Base-by-base conservation (phyloP, 495 filamentous ascomycete genomes). In the Umbilicaria muhlenbergii region DNA sequence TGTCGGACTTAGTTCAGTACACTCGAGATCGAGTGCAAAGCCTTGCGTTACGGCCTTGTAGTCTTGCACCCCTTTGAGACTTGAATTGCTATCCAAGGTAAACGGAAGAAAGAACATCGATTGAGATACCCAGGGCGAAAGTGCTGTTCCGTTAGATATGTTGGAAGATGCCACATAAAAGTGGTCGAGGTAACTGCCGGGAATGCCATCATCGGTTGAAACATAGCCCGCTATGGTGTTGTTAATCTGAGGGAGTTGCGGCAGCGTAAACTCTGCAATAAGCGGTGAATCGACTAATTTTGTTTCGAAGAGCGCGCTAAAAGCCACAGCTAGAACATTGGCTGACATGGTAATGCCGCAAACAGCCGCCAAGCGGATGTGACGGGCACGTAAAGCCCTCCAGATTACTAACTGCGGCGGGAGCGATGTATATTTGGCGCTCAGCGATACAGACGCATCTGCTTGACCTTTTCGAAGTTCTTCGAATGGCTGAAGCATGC, bases 401-500 rank as follows among this genome's bases (percentile, higher is more conserved):
- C 57, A 57, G 18, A 66, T 12, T 0, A 41, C 44, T 8, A 73
- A 38, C 14, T 66, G 68, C n/a, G 69, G 69, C 3, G 69, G 64
- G 0, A 63, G 34, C 14, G 61, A 59, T 7, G 59, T 64, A 46
- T 71, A 72, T 42, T 57, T 58, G 2, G 60, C 39, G 1, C 51
- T 40, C 3, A 71, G 43, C 3, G 67, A 63, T 13, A 5, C 48
- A 2, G 42, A 44, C 2, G 60, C 16, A 24, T 18, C n/a, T 11
- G 61, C 51, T 10, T 52, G 48, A 8, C 61, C 58, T 24, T 46
- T 43, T 12, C 51, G 39, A 0, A 74, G 50, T 19, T 61, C 58
- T 16, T 67, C 58, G 34, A 69, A 63, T 10, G 70, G 68, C 44
- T 67, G 56, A 1, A 70, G 44, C 7, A 70, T 31, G 33, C 64